Evolutionary conservation across 805 yeast species (phyloP), one percentile per base, ranked within the genome.

Genomic region (Saturnispora silvae): DNA sequence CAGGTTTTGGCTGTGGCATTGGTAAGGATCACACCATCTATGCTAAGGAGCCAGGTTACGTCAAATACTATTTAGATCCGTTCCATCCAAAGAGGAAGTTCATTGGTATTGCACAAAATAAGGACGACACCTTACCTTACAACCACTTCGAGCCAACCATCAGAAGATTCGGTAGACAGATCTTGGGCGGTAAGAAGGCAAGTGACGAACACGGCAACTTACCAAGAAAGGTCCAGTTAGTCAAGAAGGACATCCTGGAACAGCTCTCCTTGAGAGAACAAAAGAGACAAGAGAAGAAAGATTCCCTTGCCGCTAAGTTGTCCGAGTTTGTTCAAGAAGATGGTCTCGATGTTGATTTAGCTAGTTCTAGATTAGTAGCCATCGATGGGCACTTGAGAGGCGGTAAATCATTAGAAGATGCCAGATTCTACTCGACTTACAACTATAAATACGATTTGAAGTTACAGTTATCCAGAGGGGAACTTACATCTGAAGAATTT

Each of bases 21-120:
- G 98, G 98, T 45, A 79, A 75, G 51, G 97, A 92, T 57, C 96
- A 87, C 58, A 89, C 98, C 2, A 71, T 92, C 23, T 85, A 68
- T 57, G 96, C 98, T 3, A 51, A 67, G 25, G 97, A 92, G 54
- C 95, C 96, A 3, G 98, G 98, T 19, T 85, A 66, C 56, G 96
- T 89, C 22, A 73, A 94, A 45, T 92, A 74, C 61, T 92, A 92
- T 60, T 63, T 79, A 43, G 96, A 92, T 64, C 97, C 98, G 4
- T 92, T 92, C 68, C 97, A 92, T 54, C 96, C 97, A 30, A 74
- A 76, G 56, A 76, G 96, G 54, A 81, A 77, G 54, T 84, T 83
- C 53, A 81, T 86, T 45, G 98, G 98, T 28, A 77, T 92, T 27
- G 86, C 95, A 0, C 67, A 92, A 35, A 63, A 62, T 27, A 68